Evolutionary conservation across 176 grass and related monocot genomes (phyloP).

Genomic region (Rhynchospora tenuis): DNA sequence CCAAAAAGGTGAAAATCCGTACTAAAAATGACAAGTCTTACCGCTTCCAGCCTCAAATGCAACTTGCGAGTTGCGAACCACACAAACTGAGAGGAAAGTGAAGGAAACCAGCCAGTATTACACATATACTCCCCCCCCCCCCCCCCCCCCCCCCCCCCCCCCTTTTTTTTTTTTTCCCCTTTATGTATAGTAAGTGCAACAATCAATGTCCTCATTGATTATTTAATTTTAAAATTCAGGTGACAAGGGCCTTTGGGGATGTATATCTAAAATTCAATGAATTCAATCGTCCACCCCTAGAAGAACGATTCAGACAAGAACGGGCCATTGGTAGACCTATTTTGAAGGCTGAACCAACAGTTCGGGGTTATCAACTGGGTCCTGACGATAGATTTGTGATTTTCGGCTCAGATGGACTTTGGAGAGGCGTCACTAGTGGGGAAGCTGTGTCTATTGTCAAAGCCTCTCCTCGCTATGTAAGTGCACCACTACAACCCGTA

Average conservation of each 20-base stretch:
- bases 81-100: not conserved
- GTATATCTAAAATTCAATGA: constrained; percentile 42
- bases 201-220: too few species aligned
- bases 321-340: constrained; percentile 33
- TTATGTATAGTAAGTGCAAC: not conserved
- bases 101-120: not conserved
- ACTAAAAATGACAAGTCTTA: not conserved
- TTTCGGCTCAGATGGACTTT: constrained; percentile 48
- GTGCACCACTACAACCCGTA: too few species aligned
- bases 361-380: constrained; percentile 23
- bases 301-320: constrained; percentile 26
- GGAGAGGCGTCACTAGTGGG: constrained; percentile 40
- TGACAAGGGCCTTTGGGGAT: constrained; percentile 43
- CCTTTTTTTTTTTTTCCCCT: too few species aligned
- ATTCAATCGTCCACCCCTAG: constrained; percentile 35
- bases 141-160: too few species aligned
- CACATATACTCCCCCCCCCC: not conserved
- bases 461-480: constrained; percentile 33
- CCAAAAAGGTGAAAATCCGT: not conserved
- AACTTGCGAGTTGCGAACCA: not conserved
- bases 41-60: not conserved
- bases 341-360: constrained; percentile 36
- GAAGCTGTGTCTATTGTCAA: constrained; percentile 40
- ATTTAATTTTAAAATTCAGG: constrained; percentile 3
- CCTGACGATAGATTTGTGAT: constrained; percentile 43